Percentiles rank a stretch among this genome's conserved stretches.
Conservation (phyloP, 2,329 filamentous ascomycete species). For the Xylaria sp. region DNA sequence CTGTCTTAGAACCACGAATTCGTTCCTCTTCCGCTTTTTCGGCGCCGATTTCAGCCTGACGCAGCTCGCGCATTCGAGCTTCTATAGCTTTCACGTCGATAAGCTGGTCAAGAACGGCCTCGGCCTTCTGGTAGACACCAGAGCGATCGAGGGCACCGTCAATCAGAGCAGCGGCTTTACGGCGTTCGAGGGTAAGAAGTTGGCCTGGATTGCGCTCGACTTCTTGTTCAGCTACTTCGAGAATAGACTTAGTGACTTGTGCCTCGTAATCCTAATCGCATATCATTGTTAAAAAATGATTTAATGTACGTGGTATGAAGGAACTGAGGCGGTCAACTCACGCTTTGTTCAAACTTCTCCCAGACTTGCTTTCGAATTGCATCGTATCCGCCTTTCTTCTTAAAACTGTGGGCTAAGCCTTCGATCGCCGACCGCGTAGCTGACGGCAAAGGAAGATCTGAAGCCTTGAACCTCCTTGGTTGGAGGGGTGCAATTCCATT, state of each 20-base stretch:
- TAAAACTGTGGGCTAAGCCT: slow-evolving; percentile 80
- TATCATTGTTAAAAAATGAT: slow-evolving; percentile 26
- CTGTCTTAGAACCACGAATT: slow-evolving; percentile 74
- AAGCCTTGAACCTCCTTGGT: slow-evolving; percentile 72
- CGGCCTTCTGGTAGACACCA: slow-evolving; percentile 78
- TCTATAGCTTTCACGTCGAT: slow-evolving; percentile 77
- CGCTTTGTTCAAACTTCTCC: slow-evolving; percentile 77
- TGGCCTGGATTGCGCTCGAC: slow-evolving; percentile 78
- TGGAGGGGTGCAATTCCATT: slow-evolving; percentile 39
- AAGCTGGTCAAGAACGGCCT: slow-evolving; percentile 73
- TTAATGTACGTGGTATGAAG: not conserved
- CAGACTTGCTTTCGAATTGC: slow-evolving; percentile 80
- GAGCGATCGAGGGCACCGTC: slow-evolving; percentile 82
- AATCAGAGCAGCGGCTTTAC: slow-evolving; percentile 79
- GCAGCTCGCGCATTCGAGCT: slow-evolving; percentile 74
- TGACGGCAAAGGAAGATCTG: slow-evolving; percentile 78
- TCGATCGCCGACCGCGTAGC: slow-evolving; percentile 80
- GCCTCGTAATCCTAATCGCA: slow-evolving; percentile 73
- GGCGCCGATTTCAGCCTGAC: slow-evolving; percentile 74
- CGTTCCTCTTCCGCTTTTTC: slow-evolving; percentile 75
- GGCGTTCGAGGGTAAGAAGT: slow-evolving; percentile 77
- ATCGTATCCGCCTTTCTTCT: slow-evolving; percentile 88
- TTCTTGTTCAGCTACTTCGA: slow-evolving; percentile 77
- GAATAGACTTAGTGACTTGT: slow-evolving; percentile 72
- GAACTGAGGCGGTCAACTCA: slow-evolving; percentile 54